These are phyloP conservation scores for Paecilomyces sp. DNA, from an alignment of 2,329 filamentous ascomycete species.

Conservation along the genomic window DNA sequence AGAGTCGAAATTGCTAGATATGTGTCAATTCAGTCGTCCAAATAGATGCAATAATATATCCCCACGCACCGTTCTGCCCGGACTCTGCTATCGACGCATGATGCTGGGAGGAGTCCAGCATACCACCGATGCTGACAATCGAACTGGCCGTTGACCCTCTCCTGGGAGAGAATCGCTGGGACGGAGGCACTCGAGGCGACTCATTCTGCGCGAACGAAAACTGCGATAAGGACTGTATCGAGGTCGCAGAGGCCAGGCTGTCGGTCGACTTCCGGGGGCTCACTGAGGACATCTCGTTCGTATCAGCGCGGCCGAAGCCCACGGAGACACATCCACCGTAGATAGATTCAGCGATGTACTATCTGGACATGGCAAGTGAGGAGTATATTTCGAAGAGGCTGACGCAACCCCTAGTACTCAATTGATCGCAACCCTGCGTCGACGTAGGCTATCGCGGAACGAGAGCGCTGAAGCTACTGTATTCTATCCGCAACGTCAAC, in stretches of 20 bases:
- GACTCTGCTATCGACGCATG: constrained; percentile 61
- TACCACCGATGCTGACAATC: constrained; percentile 77
- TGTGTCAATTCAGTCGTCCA: not conserved
- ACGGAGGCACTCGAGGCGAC: constrained; percentile 23
- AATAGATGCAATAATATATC: constrained; percentile 7
- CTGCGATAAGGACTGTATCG: constrained; percentile 46
- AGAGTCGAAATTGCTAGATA: constrained; percentile 76
- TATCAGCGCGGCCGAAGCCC: constrained; percentile 26
- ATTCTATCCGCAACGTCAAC: not conserved
- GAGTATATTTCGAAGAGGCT: not conserved
- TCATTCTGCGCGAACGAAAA: constrained; percentile 32
- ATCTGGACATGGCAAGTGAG: not conserved
- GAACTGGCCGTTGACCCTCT: constrained; percentile 84
- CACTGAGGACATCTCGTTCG: constrained; percentile 53
- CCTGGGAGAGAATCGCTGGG: constrained; percentile 39
- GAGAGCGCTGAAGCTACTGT: not conserved
- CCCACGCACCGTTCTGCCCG: constrained; percentile 66
- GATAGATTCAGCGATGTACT: constrained; percentile 10
- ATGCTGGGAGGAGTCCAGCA: constrained; percentile 60
- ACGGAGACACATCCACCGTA: constrained; percentile 20
- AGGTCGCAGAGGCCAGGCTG: constrained; percentile 52
- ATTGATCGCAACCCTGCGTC: not conserved
- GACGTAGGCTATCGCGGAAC: not conserved
- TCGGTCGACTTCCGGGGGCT: constrained; percentile 60
- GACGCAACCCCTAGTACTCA: not conserved